Conservation (phyloP, 2,329 filamentous ascomycete genomes). For the Neocatenulostroma microsporum region DNA sequence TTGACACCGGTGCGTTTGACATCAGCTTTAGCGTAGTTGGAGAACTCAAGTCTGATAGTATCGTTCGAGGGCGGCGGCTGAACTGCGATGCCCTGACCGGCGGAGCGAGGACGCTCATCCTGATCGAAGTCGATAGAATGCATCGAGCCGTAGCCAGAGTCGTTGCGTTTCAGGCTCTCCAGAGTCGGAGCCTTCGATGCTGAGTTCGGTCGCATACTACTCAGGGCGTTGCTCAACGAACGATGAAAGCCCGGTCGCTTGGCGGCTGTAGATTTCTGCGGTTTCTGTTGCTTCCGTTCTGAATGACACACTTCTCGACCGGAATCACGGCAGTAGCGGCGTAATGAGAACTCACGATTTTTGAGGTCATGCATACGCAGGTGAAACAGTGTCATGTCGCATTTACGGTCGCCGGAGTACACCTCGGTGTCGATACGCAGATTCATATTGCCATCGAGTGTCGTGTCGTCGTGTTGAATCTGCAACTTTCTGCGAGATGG, state of each 20-base stretch:
- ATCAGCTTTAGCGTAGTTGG: conserved; percentile 91
- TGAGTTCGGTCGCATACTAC: conserved; percentile 49
- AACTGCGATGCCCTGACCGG: conserved; percentile 31
- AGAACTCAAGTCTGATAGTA: conserved; percentile 84
- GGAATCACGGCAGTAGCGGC: conserved; percentile 85
- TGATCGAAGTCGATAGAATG: conserved; percentile 33
- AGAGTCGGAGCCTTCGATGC: conserved; percentile 39
- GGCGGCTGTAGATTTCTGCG: conserved; percentile 43
- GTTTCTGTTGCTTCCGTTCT: conserved; percentile 63
- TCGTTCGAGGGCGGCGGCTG: conserved; percentile 52
- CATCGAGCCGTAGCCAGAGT: conserved; percentile 52
- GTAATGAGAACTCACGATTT: conserved; percentile 78
- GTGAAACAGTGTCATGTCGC: conserved; percentile 74
- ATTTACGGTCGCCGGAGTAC: conserved; percentile 45
- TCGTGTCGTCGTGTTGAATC: conserved; percentile 85
- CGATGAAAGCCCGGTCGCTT: conserved; percentile 47
- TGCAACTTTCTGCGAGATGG: conserved; percentile 72
- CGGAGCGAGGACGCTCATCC: conserved; percentile 28
- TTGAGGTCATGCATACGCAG: conserved; percentile 88
- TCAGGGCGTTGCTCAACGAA: conserved; percentile 54
- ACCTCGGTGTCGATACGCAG: conserved; percentile 76
- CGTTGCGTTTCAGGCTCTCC: conserved; percentile 45
- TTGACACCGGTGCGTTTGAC: conserved; percentile 62
- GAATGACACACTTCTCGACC: conserved; percentile 88
- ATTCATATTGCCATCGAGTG: conserved; percentile 93